Conservation (phyloP, 768 basidiomycete species). For the Tephrocybe sp. region DNA sequence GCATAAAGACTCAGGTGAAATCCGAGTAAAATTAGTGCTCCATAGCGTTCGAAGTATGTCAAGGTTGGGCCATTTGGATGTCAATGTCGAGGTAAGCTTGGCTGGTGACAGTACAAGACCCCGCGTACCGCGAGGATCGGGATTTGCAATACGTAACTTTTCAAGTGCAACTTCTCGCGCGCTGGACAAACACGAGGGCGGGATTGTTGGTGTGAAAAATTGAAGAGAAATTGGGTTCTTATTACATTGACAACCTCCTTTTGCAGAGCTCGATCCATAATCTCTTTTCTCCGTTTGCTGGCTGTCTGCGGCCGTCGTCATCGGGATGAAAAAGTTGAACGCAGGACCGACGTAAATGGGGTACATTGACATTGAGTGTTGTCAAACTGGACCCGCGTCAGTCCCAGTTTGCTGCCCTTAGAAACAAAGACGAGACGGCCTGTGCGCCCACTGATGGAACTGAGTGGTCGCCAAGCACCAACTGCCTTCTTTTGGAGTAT, state of each 20-base stretch:
- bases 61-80: constrained; percentile 9
- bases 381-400: constrained; percentile 1
- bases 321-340: neutral
- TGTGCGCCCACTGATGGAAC: neutral
- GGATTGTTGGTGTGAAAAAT: too few species aligned
- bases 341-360: neutral
- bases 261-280: too few species aligned
- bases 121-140: constrained; percentile 2
- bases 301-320: neutral
- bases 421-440: neutral
- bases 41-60: constrained; percentile 3
- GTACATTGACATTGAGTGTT: neutral
- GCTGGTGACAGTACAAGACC: neutral
- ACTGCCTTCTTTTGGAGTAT: too few species aligned
- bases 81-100: neutral
- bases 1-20: constrained; percentile 14
- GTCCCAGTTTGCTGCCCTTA: neutral
- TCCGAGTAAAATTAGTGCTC: constrained; percentile 6
- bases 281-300: neutral
- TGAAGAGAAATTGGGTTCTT: too few species aligned
- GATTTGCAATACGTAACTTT: neutral
- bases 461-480: neutral
- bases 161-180: neutral
- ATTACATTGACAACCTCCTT: too few species aligned
- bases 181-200: too few species aligned